Conservation (phyloP, 2,329 filamentous ascomycete genomes). For the Rugonectria rugulosa region DNA sequence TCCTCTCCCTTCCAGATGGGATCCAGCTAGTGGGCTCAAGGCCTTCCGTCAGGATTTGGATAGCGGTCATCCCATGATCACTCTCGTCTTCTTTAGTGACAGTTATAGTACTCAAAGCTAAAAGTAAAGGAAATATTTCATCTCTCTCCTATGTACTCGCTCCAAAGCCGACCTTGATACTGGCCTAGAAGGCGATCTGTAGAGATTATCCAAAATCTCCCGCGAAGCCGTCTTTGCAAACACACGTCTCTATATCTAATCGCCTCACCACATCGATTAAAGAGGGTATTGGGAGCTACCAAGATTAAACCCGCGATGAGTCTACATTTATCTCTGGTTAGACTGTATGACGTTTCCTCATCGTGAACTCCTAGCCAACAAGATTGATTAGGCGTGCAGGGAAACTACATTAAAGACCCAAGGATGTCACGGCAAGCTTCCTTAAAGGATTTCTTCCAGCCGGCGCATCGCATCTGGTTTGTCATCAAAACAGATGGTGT, state of each 20-base stretch:
- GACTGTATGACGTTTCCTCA: not conserved
- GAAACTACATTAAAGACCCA: not conserved
- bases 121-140: no score
- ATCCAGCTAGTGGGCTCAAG: no score
- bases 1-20: no score
- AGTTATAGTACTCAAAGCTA: no score
- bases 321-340: not conserved
- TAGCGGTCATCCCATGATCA: no score
- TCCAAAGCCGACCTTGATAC: no score
- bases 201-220: no score
- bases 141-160: no score
- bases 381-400: not conserved
- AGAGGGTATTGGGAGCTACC: not conserved
- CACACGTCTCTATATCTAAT: slow-evolving; percentile 3
- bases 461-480: slow-evolving; percentile 3
- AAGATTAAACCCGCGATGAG: not conserved
- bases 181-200: no score
- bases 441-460: not conserved
- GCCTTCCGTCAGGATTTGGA: no score
- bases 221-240: slow-evolving; percentile 5
- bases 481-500: not conserved
- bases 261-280: slow-evolving; percentile 7
- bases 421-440: not conserved
- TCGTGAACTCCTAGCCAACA: not conserved
- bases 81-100: no score